phyloP scores from a whole-genome alignment of 208 protist genomes.

The Kentomonas sorsogonicus region DNA sequence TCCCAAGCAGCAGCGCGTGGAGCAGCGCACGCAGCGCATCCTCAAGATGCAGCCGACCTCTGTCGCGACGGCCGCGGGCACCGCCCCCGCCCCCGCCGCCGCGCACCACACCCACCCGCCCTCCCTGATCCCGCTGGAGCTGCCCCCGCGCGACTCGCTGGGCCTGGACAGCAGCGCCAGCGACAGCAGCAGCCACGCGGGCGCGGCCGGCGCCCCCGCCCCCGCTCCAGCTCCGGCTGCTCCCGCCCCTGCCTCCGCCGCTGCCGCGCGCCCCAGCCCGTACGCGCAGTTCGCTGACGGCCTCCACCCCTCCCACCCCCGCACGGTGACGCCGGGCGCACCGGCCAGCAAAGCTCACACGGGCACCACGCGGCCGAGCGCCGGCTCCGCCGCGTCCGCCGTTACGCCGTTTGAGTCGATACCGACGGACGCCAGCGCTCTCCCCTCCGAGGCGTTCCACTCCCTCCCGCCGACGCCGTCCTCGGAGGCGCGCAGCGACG shows the following conservation, averaged over 20 bases:
- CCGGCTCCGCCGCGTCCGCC: too few relatives aligned
- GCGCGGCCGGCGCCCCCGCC: background rate
- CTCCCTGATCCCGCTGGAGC: constrained; percentile 4
- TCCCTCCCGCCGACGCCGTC: too few relatives aligned
- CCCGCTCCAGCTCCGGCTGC: background rate
- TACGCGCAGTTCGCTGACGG: background rate
- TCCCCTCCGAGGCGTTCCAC: too few relatives aligned
- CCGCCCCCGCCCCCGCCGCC: too few relatives aligned
- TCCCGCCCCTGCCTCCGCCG: background rate
- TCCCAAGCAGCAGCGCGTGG: too few relatives aligned
- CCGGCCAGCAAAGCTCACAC: background rate
- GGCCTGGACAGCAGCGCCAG: background rate
- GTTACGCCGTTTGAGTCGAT: too few relatives aligned
- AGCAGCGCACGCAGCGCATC: too few relatives aligned
- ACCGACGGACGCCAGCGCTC: too few relatives aligned
- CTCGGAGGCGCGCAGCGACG: too few relatives aligned
- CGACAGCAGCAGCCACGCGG: background rate
- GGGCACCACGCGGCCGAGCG: background rate
- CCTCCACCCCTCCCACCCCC: background rate
- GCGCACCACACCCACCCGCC: too few relatives aligned
- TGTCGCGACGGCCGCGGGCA: too few relatives aligned
- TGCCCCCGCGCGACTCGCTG: background rate
- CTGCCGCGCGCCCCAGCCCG: background rate
- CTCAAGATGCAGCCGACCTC: too few relatives aligned
- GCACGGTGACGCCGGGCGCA: background rate